phyloP scores from a whole-genome alignment of 768 basidiomycete genomes.

The Hygrophorus russula region DNA sequence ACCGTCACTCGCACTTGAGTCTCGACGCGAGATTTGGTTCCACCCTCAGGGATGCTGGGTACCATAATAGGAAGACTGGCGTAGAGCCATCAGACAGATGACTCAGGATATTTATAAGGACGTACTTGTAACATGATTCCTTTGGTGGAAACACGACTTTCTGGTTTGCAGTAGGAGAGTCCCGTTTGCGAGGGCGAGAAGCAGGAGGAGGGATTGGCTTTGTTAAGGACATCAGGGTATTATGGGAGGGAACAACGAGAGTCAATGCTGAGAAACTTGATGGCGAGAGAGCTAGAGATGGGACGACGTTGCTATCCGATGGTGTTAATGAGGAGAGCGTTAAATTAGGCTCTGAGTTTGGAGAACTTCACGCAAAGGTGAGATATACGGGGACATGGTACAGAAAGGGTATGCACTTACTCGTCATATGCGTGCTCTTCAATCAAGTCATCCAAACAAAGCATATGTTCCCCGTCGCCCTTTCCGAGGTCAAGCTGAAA shows the following conservation, averaged over 20 bases:
- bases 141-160: slow-evolving; percentile 62
- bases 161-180: slow-evolving; percentile 36
- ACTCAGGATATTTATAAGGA: slow-evolving; percentile 9
- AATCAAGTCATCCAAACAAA: slow-evolving; percentile 62
- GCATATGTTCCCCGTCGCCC: slow-evolving; percentile 42
- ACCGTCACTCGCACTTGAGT: slow-evolving; percentile 84
- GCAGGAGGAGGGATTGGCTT: slow-evolving; percentile 62
- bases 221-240: slow-evolving; percentile 35
- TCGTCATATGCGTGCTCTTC: slow-evolving; percentile 69
- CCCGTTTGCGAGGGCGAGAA: slow-evolving; percentile 42
- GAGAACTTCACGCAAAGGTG: slow-evolving; percentile 19
- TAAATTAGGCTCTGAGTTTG: slow-evolving; percentile 21
- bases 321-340: slow-evolving; percentile 21
- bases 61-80: slow-evolving; percentile 70
- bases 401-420: slow-evolving; percentile 28
- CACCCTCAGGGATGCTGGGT: slow-evolving; percentile 70
- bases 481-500: slow-evolving; percentile 28
- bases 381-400: slow-evolving; percentile 7
- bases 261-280: slow-evolving; percentile 13
- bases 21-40: slow-evolving; percentile 90
- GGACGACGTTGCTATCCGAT: slow-evolving; percentile 10
- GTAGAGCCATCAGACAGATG: slow-evolving; percentile 3
- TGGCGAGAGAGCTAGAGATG: slow-evolving; percentile 11
- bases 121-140: slow-evolving; percentile 69
- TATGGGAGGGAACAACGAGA: slow-evolving; percentile 22